Evolutionary conservation across 345 rosid genomes (phyloP).

Genomic region (Arabidopsis thaliana): DNA sequence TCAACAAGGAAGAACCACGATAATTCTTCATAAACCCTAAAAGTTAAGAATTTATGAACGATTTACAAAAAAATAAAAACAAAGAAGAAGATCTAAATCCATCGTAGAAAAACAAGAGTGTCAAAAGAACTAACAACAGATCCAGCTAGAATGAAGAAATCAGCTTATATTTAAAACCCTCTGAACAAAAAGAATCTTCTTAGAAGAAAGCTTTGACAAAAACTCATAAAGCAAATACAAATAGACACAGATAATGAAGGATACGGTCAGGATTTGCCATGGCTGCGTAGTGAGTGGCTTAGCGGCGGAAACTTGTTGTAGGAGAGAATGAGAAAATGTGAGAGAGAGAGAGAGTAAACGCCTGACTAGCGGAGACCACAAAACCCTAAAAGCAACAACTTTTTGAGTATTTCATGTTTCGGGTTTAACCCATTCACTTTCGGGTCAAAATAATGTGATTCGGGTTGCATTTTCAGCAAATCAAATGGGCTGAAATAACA

Average conservation of each 20-base stretch:
- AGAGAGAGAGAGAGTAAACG: conserved; percentile 17
- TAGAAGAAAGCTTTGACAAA: neutral
- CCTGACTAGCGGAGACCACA: conserved; percentile 30
- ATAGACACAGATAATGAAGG: conserved; percentile 18
- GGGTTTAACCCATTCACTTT: neutral
- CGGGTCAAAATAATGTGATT: neutral
- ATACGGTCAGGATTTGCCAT: conserved; percentile 61
- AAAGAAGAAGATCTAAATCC: neutral
- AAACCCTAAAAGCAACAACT: conserved; percentile 12
- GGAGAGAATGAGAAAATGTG: conserved; percentile 27
- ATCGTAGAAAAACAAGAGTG: neutral
- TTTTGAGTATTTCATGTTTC: conserved; percentile 8
- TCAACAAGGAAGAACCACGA: neutral
- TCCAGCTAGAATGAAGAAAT: conserved; percentile 5
- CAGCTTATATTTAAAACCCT: conserved; percentile 9
- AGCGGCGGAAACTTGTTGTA: conserved; percentile 33
- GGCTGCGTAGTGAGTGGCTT: conserved; percentile 22
- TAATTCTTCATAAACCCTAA: neutral
- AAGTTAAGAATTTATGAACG: neutral
- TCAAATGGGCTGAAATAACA: neutral
- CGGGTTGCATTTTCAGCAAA: conserved; percentile 4
- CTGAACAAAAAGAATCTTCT: neutral
- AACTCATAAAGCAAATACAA: neutral
- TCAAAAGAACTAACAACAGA: neutral
- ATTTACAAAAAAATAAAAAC: too few species aligned